Evolutionary conservation across 2,329 filamentous ascomycete genomes (phyloP), one percentile per base, ranked within the genome.

Genomic region (Karstenula rhodostoma): DNA sequence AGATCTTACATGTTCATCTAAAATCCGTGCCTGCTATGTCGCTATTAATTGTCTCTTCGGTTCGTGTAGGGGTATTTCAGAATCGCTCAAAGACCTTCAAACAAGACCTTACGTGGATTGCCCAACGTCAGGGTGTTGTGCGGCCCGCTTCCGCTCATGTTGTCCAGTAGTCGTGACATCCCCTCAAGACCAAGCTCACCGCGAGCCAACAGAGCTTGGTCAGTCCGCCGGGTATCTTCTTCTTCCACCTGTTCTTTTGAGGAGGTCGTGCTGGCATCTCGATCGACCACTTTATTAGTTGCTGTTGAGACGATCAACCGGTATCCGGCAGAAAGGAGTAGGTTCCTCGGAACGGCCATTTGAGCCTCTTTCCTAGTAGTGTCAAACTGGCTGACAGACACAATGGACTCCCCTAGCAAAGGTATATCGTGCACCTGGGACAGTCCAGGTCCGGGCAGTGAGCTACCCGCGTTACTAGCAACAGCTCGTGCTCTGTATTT

Each of bases 111-210:
- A 23, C 75, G 66, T 25, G 73, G 73, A 25, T 73, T 73, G 8
- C 72, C 73, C 42, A 74, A 65, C 9, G 68, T 68, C 49, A 76
- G 35, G 3, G 22, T 27, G 46, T 57, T 72, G 56, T 67, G 69
- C 22, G 68, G 60, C 4, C 61, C 64, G 52, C 59, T 67, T 40
- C 66, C 65, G 40, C 75, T 73, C 71, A 78, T 76, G 33, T 66
- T 66, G 4, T 77, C 74, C 1, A 84, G 77, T 64, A 83, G 66
- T 51, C 81, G 73, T 58, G 83, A 79, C 76, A 84, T 80, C 9
- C 81, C 81, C 33, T 79, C 80, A 17, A 84, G 67, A 61, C 83
- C 82, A 9, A 84, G 77, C 59, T 81, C 79, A 22, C 80, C 80
- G 12, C 74, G 72, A 44, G 78, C 74, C 9, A 84, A 75, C 57